A percentile compares a stretch with the other conserved stretches of the same genome.
These are phyloP conservation scores for Chrysanthemum makinoi DNA, from an alignment of 129 eudicot genomes.

Conservation along the genomic window DNA sequence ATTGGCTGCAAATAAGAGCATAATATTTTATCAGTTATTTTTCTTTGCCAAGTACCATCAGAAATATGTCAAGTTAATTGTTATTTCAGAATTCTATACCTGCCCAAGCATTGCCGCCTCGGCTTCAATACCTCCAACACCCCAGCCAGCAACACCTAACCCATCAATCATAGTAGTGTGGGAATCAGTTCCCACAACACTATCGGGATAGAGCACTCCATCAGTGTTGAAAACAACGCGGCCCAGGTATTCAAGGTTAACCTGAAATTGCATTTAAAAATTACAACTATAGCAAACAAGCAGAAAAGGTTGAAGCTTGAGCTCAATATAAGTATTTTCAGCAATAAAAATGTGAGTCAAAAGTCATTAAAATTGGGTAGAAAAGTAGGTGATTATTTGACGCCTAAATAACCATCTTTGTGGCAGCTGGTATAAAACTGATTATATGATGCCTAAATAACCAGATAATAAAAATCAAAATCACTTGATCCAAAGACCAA, in stretches of 20 bases:
- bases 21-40: slow-evolving; percentile 1
- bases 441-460: no score
- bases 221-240: slow-evolving; percentile 87
- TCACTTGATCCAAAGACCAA: no score
- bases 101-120: slow-evolving; percentile 99
- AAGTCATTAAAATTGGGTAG: no score
- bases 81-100: slow-evolving; percentile 38
- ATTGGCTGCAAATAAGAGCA: slow-evolving; percentile 39
- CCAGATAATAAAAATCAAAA: neutral
- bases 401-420: no score
- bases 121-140: slow-evolving; percentile 98
- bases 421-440: no score
- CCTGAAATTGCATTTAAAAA: slow-evolving; percentile 33
- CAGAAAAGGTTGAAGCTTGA: neutral
- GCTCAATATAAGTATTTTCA: neutral
- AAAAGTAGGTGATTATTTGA: no score
- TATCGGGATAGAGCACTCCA: slow-evolving; percentile 88
- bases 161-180: slow-evolving; percentile 99
- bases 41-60: no score
- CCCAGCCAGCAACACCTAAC: slow-evolving; percentile 99
- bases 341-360: neutral
- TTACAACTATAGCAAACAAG: neutral
- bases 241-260: slow-evolving; percentile 91
- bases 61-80: neutral
- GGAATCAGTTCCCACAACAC: slow-evolving; percentile 98